These are phyloP conservation scores for Periconia digitata DNA, from an alignment of 2,329 filamentous ascomycete species.

Conservation along the genomic window DNA sequence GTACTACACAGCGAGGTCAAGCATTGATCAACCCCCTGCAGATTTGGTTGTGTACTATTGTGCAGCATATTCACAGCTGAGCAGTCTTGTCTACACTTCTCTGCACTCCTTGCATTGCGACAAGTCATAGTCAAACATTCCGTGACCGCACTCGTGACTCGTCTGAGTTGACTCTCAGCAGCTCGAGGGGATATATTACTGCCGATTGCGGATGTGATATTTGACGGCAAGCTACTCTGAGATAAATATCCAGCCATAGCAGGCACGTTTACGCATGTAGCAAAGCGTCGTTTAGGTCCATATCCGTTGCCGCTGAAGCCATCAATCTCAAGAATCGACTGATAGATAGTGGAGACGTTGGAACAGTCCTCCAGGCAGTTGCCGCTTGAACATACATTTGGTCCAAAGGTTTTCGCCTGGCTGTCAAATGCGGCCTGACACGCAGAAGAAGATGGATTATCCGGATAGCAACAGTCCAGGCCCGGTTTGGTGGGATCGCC, in stretches of 20 bases:
- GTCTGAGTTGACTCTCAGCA: constrained; percentile 3
- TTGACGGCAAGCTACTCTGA: constrained; percentile 4
- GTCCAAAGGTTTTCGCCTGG: not conserved
- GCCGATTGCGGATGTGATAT: constrained; percentile 4
- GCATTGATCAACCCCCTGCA: constrained; percentile 15
- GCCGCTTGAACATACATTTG: not conserved
- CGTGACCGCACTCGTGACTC: constrained; percentile 13
- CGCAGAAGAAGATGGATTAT: constrained; percentile 1
- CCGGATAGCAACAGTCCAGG: constrained; percentile 1
- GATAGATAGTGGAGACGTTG: constrained; percentile 8
- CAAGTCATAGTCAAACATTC: constrained; percentile 19
- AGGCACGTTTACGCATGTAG: constrained; percentile 18
- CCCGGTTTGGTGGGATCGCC: not conserved
- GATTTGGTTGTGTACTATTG: constrained; percentile 14
- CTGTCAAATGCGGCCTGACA: constrained; percentile 4
- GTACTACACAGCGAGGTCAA: constrained; percentile 11
- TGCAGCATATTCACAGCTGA: constrained; percentile 13
- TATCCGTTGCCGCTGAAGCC: constrained; percentile 9
- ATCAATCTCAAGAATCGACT: constrained; percentile 4
- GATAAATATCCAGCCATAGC: constrained; percentile 10
- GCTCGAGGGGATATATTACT: constrained; percentile 6
- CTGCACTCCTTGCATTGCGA: constrained; percentile 9
- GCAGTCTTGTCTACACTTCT: constrained; percentile 6
- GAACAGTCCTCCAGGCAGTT: constrained; percentile 7
- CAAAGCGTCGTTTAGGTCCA: constrained; percentile 12